phyloP scores from a whole-genome alignment of 805 yeast genomes.

The Teunomyces barrocoloradensis region DNA sequence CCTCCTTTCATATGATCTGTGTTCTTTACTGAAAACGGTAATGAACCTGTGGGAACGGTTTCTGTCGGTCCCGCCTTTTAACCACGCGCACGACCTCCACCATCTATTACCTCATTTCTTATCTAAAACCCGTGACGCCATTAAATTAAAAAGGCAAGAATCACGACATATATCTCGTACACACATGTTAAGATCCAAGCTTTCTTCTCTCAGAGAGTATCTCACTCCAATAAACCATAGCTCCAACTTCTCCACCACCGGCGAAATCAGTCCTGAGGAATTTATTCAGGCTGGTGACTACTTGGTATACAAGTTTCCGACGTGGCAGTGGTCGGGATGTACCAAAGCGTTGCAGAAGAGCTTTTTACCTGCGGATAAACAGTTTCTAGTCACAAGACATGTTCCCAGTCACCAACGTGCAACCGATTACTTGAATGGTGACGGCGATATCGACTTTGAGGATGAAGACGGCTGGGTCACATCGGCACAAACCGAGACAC shows the following conservation, averaged over 20 bases:
- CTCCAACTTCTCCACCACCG: conserved; percentile 83
- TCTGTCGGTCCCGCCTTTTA: no score
- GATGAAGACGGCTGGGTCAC: conserved; percentile 61
- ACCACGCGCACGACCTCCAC: no score
- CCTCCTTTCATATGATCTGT: no score
- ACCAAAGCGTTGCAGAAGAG: conserved; percentile 45
- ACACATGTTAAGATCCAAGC: conserved; percentile 59
- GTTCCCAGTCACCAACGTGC: conserved; percentile 86
- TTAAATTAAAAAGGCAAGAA: neutral
- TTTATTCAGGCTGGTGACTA: conserved; percentile 94
- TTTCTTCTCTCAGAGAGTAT: conserved; percentile 86
- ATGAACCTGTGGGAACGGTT: no score
- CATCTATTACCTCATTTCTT: neutral
- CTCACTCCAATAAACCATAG: conserved; percentile 84
- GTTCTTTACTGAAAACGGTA: no score
- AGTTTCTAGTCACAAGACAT: conserved; percentile 80
- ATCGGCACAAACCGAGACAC: neutral
- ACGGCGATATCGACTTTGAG: conserved; percentile 33
- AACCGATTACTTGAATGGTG: conserved; percentile 45
- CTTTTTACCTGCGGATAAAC: conserved; percentile 84
- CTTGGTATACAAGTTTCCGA: conserved; percentile 86
- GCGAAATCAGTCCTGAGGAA: conserved; percentile 94
- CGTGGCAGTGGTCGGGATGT: conserved; percentile 81
- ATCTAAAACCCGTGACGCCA: neutral
- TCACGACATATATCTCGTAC: neutral